Evolutionary conservation across 768 basidiomycete species (phyloP), one percentile per base, ranked within the genome.

Genomic region (Naganishia randhawae): DNA sequence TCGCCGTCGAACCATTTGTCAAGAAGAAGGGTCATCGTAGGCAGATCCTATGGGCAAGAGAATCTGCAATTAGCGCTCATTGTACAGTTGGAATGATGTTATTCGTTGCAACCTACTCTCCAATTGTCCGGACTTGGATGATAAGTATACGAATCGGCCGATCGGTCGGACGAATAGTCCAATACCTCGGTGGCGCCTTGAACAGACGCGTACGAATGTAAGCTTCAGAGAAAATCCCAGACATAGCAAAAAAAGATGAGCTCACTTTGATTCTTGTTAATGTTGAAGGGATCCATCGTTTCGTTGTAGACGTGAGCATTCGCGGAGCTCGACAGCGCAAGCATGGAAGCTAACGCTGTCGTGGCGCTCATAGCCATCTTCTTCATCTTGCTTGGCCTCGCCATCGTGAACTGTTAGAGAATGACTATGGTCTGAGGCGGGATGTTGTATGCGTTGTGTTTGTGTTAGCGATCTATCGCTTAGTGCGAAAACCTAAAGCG

Each of bases 1-100:
- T 92, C 89, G 0, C 93, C 93, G 73, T 95, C 92, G 16, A 91
- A 91, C 76, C 91, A 95, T 81, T 95, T 95, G 84, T 96, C 93
- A 72, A 93, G 80, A 61, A 95, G 68, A 3, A 81, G 53, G 37
- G 78, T 80, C 71, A 80, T 80, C 52, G 71, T 72, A 13, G 79
- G 78, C 31, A 79, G 67, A 29, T 76, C 72, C 74, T 77, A 63
- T 35, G n/a, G 16, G 39, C 32, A 16, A 41, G 42, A 71, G 35
- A 63, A 53, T 50, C 17, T 22, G 35, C 39, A 19, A 48, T 48
- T 17, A 48, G n/a, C 16, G 19, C 45, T 7, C 19, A 4, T 42
- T 42, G 45, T 48, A 35, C n/a, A n/a, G 32, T n/a, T 17, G 31
- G 3, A 29, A 39, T 7, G 32, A 22, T 33, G 37, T 32, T n/a